Base-by-base conservation (phyloP, 768 basidiomycete species). In the Hypholoma sublateritium region DNA sequence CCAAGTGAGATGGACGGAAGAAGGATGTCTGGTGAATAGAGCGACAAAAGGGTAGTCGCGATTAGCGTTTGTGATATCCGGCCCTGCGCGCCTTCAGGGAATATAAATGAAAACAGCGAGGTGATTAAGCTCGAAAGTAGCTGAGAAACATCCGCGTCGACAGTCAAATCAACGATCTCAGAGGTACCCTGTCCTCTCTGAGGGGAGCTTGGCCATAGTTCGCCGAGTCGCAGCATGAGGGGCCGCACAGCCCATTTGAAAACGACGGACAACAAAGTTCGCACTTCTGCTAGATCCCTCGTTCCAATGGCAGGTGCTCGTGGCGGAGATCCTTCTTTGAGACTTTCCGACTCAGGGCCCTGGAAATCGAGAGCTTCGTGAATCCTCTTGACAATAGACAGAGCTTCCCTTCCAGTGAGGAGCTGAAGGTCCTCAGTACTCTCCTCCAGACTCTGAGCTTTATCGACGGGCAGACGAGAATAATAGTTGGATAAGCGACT, bases 221-320 rank as follows among this genome's bases (percentile, higher is more conserved):
- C 67, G 22, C 65, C 64, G n/a, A 85, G 69, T 49, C 72, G 75
- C 12, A 67, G 60, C 37, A 88, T 73, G 4, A 87, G 65, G 3
- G 81, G 81, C 13, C 85, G 80, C 2, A 83, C 68, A 6, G 83
- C 87, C 91, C 90, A 91, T 61, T 83, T 86, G 65, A 93, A 89
- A 24, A 81, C 67, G 57, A 93, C 79, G 13, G 87, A 81, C 14
- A 89, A 66, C 28, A 92, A 74, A 0, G 85, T 87, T 21, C 85
- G 80, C 1, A 93, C 67, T 57, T 82, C 72, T 5, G 75, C 70
- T 28, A 91, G 67, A 69, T 93, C 91, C 50, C 87, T 81, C 1
- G 86, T 81, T 0, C 89, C 91, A 55, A 93, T 72, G 12, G 74
- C 65, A 32, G 78, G 76, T 42, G 56, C 51, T 49, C 53, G 56